phyloP scores from a whole-genome alignment of 2,329 filamentous ascomycete species.

The Colletotrichum falcatum region DNA sequence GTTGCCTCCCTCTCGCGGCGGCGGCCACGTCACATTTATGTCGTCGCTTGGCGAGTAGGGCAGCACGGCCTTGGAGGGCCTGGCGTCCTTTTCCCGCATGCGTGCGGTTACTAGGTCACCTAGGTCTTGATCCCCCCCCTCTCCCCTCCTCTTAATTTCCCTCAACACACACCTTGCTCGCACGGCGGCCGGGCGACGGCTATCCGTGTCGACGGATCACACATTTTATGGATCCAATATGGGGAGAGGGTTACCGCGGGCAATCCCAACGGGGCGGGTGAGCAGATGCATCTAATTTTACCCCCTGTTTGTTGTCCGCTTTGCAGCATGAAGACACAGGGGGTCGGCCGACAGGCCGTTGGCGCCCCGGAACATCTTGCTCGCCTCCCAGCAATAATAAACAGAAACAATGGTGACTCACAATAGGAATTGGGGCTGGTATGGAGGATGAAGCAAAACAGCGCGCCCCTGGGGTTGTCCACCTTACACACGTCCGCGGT shows the following conservation, averaged over 20 bases:
- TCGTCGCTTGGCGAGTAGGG: background rate
- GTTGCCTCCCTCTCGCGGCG: background rate
- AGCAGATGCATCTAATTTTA: conserved; percentile 23
- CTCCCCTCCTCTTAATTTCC: background rate
- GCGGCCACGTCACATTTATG: background rate
- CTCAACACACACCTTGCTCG: background rate
- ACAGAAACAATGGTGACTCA: conserved; percentile 35
- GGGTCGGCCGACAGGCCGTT: background rate
- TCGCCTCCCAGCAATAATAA: conserved; percentile 5
- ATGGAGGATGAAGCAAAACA: conserved; percentile 13
- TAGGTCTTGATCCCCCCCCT: background rate
- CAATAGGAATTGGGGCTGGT: conserved; percentile 14
- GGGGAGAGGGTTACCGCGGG: conserved; percentile 6
- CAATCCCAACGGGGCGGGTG: conserved; percentile 26
- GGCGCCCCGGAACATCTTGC: background rate
- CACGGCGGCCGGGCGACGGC: conserved; percentile 35
- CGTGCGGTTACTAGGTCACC: background rate
- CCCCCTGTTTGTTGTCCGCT: conserved; percentile 8
- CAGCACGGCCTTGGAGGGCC: background rate
- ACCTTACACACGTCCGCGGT: background rate
- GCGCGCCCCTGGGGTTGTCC: background rate
- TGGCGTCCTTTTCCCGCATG: conserved; percentile 6
- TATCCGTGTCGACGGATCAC: conserved; percentile 18
- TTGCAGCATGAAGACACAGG: conserved; percentile 4
- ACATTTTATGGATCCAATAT: conserved; percentile 18